A percentile compares a stretch with the other conserved stretches of the same genome.
phyloP scores from a whole-genome alignment of 805 yeast genomes.

The Blastobotrys peoriensis region DNA sequence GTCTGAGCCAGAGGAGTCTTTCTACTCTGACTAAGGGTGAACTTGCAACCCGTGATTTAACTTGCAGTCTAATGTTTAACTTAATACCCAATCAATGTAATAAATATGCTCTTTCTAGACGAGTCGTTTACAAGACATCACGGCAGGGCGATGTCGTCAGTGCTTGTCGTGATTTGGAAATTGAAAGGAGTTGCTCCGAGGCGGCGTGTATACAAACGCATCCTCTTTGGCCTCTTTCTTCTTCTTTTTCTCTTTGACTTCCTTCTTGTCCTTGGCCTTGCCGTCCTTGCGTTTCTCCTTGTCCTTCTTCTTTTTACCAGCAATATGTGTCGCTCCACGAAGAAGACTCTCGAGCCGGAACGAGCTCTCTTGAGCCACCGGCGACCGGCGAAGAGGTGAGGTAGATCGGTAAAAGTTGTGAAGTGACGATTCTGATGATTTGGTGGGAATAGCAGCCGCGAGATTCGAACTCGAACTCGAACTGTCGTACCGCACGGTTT shows the following conservation, averaged over 20 bases:
- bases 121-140: no score
- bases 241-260: conserved; percentile 1
- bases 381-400: conserved; percentile 5
- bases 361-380: conserved; percentile 23
- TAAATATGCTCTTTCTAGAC: no score
- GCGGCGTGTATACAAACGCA: no score
- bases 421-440: conserved; percentile 3
- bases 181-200: no score
- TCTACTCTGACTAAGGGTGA: no score
- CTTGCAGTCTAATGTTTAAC: no score
- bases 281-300: conserved; percentile 8
- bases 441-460: conserved; percentile 5
- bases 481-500: conserved; percentile 1
- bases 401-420: background rate
- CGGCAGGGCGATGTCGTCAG: no score
- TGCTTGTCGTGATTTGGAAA: no score
- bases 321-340: conserved; percentile 24
- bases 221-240: conserved; percentile 3
- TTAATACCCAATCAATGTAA: no score
- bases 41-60: no score
- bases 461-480: conserved; percentile 1
- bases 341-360: conserved; percentile 32
- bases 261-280: conserved; percentile 4
- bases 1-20: background rate
- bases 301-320: conserved; percentile 18